Evolutionary conservation across 2,329 filamentous ascomycete genomes (phyloP), one percentile per base, ranked within the genome.

Genomic region (Monilinia vaccinii-corymbosi): DNA sequence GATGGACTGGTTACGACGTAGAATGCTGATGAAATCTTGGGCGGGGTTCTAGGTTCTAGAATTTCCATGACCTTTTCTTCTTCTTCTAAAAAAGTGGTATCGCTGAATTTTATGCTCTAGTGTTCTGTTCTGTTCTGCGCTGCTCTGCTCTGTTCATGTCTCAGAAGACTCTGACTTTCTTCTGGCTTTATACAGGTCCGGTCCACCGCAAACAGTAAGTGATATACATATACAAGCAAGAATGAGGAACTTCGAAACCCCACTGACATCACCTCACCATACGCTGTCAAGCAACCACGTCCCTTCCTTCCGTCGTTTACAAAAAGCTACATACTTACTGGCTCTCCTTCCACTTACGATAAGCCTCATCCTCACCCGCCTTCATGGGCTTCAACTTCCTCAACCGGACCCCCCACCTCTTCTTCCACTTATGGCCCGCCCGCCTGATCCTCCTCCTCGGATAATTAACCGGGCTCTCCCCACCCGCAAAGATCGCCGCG

Each of bases 401-500:
- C 32, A 65, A 44, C 47, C 58, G 65, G 42, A 60, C 60, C 45
- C 62, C 66, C 69, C 65, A 68, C 52, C 61, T 71, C 66, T 46
- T 64, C 64, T 64, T 67, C 65, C 66, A 83, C 73, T 84, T 84
- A 66, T 63, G 65, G 40, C 74, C 66, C 2, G 73, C 73, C 36
- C 75, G 69, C 65, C 73, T 69, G 9, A 74, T 75, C 50, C 75
- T 70, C 62, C 72, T 72, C 31, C 77, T 75, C 3, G 76, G 76
- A 69, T 81, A 77, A 69, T 78, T 81, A 60, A 79, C 76, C 16
- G 78, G 79, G 47, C 73, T 76, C 65, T 80, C 78, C 0, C 77
- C 78, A 6, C 76, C 75, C 0, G 76, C 76, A 64, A 80, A 81
- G 63, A 76, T 79, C 64, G 74, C 75, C 62, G 76, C 73, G 67